Conservation (phyloP, 2,329 filamentous ascomycete genomes). For the Pseudogymnoascus sp. region DNA sequence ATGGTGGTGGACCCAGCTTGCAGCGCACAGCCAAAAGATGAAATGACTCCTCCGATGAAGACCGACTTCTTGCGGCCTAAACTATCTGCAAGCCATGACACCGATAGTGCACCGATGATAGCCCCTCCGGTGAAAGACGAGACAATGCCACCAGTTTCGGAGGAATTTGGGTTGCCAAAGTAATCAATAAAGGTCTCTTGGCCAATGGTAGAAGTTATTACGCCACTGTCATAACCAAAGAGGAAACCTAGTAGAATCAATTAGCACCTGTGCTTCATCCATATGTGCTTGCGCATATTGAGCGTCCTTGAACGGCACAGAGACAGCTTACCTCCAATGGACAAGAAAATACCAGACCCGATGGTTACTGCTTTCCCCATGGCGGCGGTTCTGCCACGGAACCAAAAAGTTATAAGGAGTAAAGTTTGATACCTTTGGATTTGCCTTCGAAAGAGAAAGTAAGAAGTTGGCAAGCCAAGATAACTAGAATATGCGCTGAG, state of each 20-base stretch:
- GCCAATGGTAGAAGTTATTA: conserved; percentile 26
- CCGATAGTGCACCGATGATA: conserved; percentile 24
- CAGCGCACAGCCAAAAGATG: conserved; percentile 24
- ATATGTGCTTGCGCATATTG: background rate
- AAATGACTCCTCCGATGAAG: conserved; percentile 22
- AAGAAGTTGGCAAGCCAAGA: no score
- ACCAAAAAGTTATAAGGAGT: background rate
- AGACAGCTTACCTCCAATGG: conserved; percentile 13
- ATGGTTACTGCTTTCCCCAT: conserved; percentile 10
- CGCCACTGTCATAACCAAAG: conserved; percentile 28
- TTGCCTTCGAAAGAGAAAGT: background rate
- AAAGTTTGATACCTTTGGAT: background rate
- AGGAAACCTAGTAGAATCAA: conserved; percentile 21
- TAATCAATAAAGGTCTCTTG: conserved; percentile 22
- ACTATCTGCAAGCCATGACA: conserved; percentile 28
- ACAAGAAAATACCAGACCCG: conserved; percentile 10
- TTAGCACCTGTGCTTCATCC: conserved; percentile 9
- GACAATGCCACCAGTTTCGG: conserved; percentile 30
- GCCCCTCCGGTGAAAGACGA: conserved; percentile 34
- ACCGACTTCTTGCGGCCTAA: conserved; percentile 26
- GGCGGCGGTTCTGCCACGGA: background rate
- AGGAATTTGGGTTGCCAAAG: conserved; percentile 9
- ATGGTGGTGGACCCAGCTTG: conserved; percentile 25
- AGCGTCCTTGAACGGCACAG: background rate
- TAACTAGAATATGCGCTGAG: background rate